Base-by-base conservation (phyloP, 2,329 filamentous ascomycete species). In the Parastagonospora nodorum region DNA sequence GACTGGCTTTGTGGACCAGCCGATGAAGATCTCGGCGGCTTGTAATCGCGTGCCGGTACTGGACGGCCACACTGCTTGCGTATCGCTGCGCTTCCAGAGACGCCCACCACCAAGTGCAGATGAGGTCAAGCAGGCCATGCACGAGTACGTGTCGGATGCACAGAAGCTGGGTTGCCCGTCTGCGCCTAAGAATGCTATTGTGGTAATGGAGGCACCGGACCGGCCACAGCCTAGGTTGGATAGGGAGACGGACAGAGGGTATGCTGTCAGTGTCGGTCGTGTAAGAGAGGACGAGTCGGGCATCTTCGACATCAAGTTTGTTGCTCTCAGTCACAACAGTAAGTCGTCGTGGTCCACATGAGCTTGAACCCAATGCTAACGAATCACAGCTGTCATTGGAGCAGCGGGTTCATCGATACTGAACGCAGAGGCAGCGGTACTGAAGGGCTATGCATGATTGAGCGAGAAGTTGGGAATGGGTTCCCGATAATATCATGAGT, bases 21-120 rank as follows among this genome's bases (percentile, higher is more conserved):
- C 80, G 39, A 84, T 97, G 52, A 85, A 84, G 59, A 87, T 97
- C 48, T 91, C 88, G 4, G 93, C 91, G 9, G 87, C 92, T 2
- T 97, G 94, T 79, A 97, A 94, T 69, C 87, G 94, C 55, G 94
- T 97, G 2, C 84, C 92, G n/a, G 94, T 97, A 14, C 84, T 96
- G 50, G 93, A 97, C 71, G 94, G 94, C 38, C 94, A 97, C 78
- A 95, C 88, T 48, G 92, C 90, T n/a, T 97, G 92, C 70, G 91
- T 97, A 8, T 94, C 90, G 7, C 80, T 97, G 56, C 82, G 85
- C 48, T 97, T 97, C 75, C 84, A 85, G 71, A 85, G 85, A 64
- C 84, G 88, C 32, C 89, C 90, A 1, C 78, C 86, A 5, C 93
- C 93, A 3, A 84, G 80, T 24, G 88, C 86, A 0, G 88, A 91